Percentiles rank a stretch among this genome's conserved stretches.
These are phyloP conservation scores for Lichtheimia corymbifera DNA, from an alignment of 371 early-diverging fungal species.

Conservation along the genomic window DNA sequence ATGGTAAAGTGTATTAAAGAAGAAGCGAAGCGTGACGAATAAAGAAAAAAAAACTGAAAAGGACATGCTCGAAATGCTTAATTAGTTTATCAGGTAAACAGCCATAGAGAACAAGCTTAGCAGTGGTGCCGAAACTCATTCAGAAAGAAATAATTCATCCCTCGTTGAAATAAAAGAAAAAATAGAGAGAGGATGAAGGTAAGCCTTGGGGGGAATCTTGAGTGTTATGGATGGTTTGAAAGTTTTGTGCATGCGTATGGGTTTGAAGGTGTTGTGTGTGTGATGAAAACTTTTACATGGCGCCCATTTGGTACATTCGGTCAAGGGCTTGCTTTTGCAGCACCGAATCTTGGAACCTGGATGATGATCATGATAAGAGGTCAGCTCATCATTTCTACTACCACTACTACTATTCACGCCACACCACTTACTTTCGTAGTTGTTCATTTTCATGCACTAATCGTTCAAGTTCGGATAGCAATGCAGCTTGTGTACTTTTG, in stretches of 20 bases:
- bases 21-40: too few relatives aligned
- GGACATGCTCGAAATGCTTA: slow-evolving; percentile 11
- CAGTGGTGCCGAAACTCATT: neutral
- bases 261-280: neutral
- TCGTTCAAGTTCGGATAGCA: slow-evolving; percentile 48
- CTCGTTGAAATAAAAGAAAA: slow-evolving; percentile 7
- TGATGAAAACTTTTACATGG: slow-evolving; percentile 34
- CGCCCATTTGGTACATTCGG: slow-evolving; percentile 52
- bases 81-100: slow-evolving; percentile 9
- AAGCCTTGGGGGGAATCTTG: slow-evolving; percentile 9
- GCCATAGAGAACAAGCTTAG: slow-evolving; percentile 5
- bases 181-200: slow-evolving; percentile 8
- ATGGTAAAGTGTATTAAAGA: too few relatives aligned
- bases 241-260: slow-evolving; percentile 5
- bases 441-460: slow-evolving; percentile 52
- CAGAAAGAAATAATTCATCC: neutral
- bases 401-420: neutral
- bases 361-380: neutral
- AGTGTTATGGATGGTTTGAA: neutral
- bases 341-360: slow-evolving; percentile 48
- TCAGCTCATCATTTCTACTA: neutral
- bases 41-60: slow-evolving; percentile 2
- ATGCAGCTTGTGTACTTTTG: slow-evolving; percentile 44
- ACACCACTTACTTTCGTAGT: slow-evolving; percentile 37
- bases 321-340: slow-evolving; percentile 55